Percentiles rank a stretch among this genome's conserved stretches.
phyloP scores from a whole-genome alignment of 495 filamentous ascomycete genomes.

The Penicillium alfredii region DNA sequence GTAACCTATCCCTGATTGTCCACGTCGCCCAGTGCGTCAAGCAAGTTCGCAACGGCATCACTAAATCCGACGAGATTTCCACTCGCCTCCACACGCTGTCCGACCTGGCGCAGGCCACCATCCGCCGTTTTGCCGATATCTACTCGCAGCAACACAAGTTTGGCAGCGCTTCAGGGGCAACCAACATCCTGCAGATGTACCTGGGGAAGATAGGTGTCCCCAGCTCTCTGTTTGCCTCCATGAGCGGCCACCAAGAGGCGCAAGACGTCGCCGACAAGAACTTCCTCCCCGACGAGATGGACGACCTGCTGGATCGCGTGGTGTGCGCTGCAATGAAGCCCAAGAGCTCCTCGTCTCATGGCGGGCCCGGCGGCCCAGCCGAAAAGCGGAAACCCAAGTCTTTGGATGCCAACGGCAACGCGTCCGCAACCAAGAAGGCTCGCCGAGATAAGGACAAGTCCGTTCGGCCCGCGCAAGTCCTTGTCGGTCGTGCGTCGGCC shows the following conservation, averaged over 20 bases:
- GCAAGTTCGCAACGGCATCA: constrained; percentile 74
- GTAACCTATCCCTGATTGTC: constrained; percentile 83
- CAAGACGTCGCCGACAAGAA: constrained; percentile 78
- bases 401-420: constrained; percentile 24
- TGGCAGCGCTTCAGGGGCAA: constrained; percentile 59
- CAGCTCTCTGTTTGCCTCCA: constrained; percentile 63
- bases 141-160: constrained; percentile 46
- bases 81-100: constrained; percentile 72
- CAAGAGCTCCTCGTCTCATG: no score
- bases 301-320: constrained; percentile 67
- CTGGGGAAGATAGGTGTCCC: constrained; percentile 78
- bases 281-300: constrained; percentile 74
- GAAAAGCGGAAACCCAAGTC: constrained; percentile 48
- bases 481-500: constrained; percentile 23
- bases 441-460: constrained; percentile 33
- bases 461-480: constrained; percentile 35
- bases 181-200: constrained; percentile 70
- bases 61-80: constrained; percentile 46
- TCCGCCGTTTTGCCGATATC: constrained; percentile 69
- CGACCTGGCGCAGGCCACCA: constrained; percentile 77
- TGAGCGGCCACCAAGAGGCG: constrained; percentile 70
- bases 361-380: constrained; percentile 12
- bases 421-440: constrained; percentile 47
- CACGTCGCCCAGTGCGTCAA: constrained; percentile 92
- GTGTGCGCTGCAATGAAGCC: constrained; percentile 45